phyloP scores from a whole-genome alignment of 192 early-diverging fungal genomes.

The Polychytrium aggregatum region DNA sequence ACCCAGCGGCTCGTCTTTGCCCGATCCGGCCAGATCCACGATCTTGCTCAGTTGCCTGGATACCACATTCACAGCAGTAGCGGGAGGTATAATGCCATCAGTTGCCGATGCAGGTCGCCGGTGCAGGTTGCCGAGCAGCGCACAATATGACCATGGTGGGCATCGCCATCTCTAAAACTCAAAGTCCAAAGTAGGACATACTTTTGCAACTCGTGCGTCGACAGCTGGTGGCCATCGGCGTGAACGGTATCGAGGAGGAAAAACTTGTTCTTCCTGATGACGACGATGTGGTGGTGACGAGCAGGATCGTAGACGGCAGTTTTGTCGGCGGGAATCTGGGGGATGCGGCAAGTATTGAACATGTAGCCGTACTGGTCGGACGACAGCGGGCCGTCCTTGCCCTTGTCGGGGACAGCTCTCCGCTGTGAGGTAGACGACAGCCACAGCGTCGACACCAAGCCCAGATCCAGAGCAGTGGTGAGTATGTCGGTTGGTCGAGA shows the following conservation, averaged over 20 bases:
- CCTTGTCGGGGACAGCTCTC: slow-evolving; percentile 71
- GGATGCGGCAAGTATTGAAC: slow-evolving; percentile 94
- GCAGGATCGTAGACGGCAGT: slow-evolving; percentile 60
- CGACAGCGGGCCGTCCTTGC: slow-evolving; percentile 68
- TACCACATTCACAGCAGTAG: background rate
- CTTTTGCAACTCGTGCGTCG: slow-evolving; percentile 69
- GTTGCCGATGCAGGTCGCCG: too few species aligned
- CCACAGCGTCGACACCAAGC: too few species aligned
- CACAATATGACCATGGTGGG: too few species aligned
- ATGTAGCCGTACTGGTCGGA: slow-evolving; percentile 88
- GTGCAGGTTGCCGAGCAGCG: too few species aligned
- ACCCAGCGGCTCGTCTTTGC: slow-evolving; percentile 69
- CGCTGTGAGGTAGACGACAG: too few species aligned
- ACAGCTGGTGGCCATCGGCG: slow-evolving; percentile 62
- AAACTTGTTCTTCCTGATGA: slow-evolving; percentile 87
- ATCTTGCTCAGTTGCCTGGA: slow-evolving; percentile 55
- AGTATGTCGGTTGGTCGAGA: too few species aligned
- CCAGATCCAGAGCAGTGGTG: too few species aligned
- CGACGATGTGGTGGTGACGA: slow-evolving; percentile 71
- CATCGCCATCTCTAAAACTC: too few species aligned
- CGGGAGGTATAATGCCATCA: too few species aligned
- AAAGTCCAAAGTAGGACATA: too few species aligned
- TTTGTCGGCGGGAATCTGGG: slow-evolving; percentile 71
- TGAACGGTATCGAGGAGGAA: slow-evolving; percentile 63
- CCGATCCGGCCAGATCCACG: slow-evolving; percentile 51